Evolutionary conservation across 164 flowering plant genomes (phyloP), one percentile per base, ranked within the genome.

Genomic region (Chimonanthus salicifolius): DNA sequence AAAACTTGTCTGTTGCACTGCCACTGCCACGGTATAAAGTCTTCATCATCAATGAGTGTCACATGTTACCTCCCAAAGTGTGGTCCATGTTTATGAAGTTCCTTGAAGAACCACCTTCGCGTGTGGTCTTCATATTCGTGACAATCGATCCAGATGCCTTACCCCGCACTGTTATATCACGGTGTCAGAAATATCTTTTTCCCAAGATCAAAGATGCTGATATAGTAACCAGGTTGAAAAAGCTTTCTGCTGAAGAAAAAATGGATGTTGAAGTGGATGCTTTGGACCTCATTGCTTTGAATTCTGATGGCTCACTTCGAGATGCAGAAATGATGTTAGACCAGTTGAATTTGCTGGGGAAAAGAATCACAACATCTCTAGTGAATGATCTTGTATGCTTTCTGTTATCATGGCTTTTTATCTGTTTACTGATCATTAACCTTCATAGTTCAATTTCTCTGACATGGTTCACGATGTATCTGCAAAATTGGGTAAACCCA

Each of bases 251-350:
- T 47, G 85, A 85, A 21, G 98, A 94, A 80, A 91, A 88, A 78
- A 78, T 96, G 67, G 92, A 92, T 75, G 90, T 92, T 63, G 98
- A 93, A 50, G 54, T 82, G 5, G 90, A 92, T 81, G 99, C 99
- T 54, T 74, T 96, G 73, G 89, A 94, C 60, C 78, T 94, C 83
- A 96, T 96, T 82, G 97, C 98, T 67, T 75, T 85, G 79, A 94
- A 92, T 82, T 92, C 97, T 16, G 98, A 94, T 83, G 99, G 99
- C 75, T 96, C 99, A 51, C 89, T 94, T 69, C 84, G 92, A 70
- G 97, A 94, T 84, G 99, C 99, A 20, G 99, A 96, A 83, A 94
- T 98, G 21, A 89, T 96, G 95, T 73, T 96, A 71, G 99, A 96
- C 71, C 99, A 96, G 82, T 81, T 96, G 86, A 92, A 92, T 78